Evolutionary conservation across 257 asterid genomes (phyloP), one percentile per base, ranked within the genome.

Genomic region (Prunella vulgaris): DNA sequence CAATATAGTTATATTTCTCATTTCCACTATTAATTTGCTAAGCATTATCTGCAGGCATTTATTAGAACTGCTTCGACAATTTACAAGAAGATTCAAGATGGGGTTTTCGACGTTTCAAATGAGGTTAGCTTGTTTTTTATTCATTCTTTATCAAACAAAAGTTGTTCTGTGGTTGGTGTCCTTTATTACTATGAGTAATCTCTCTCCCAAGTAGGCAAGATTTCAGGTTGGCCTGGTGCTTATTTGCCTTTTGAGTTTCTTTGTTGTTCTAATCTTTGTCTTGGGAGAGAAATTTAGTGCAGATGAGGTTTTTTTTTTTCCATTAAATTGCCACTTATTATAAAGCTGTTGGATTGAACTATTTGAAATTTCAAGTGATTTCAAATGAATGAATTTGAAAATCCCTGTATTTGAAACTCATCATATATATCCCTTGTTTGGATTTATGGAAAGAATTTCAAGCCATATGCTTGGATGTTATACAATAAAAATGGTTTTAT

Each of bases 71-170:
- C 99, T 5, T 81, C 90, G 22, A 85, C 97, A 28, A 91, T 94
- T 59, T 87, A 89, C 80, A 94, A 85, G 90, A 94, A 91, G 82
- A 91, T 94, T 68, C 97, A 91, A 79, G 97, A 94, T 72, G 97
- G 99, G 38, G 90, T 89, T 62, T 87, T 94, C 73, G 99, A 94
- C 48, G 93, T 93, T 60, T 89, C 95, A 57, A 94, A 94, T 77
- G 99, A 90, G 97, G 99, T 94, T 69, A 61, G 75, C 62, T 63
- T 69, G 57, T 48, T 46, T 17, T 49, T 18, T 52, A 44, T 56
- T 74, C 30, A 38, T 28, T 22, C 44, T 70, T 44, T 9, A 22
- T 59, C 56, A 65, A 72, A 21, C 68, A 57, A 37, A 57, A 40
- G 18, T 51, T 68, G 13, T 13, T 68, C 38, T 53, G 5, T 57